phyloP scores from a whole-genome alignment of 2,329 filamentous ascomycete genomes.

The Colletotrichum musae region DNA sequence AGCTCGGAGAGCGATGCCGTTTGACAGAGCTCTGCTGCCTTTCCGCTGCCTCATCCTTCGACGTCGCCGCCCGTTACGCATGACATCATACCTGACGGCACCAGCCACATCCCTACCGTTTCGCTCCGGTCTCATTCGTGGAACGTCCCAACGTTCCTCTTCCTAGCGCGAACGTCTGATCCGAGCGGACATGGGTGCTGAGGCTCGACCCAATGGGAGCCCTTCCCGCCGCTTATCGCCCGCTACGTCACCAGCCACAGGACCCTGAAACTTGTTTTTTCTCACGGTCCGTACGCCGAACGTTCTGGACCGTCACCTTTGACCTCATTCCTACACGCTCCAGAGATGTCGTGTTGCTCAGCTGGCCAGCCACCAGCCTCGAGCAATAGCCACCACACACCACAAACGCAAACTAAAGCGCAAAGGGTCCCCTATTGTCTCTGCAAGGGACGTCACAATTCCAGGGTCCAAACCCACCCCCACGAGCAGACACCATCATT shows the following conservation, averaged over 20 bases:
- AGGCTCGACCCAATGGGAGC: conserved; percentile 34
- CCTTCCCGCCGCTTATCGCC: not conserved
- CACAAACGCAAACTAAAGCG: not conserved
- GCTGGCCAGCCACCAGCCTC: not conserved
- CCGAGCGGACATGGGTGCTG: conserved; percentile 27
- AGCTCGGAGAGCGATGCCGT: not conserved
- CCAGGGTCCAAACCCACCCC: conserved; percentile 15
- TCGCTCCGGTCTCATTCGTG: conserved; percentile 17
- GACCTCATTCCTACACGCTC: conserved; percentile 10
- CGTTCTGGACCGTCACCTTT: conserved; percentile 16
- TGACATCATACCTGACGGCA: conserved; percentile 29
- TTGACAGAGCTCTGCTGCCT: not conserved
- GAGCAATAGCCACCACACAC: not conserved
- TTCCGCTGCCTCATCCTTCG: not conserved
- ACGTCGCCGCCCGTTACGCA: not conserved
- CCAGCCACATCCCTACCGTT: conserved; percentile 29
- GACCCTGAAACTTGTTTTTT: conserved; percentile 38
- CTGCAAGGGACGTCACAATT: conserved; percentile 36
- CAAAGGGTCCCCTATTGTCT: not conserved
- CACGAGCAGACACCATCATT: not conserved
- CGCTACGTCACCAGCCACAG: conserved; percentile 41
- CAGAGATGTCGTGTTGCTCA: not conserved
- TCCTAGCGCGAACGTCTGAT: conserved; percentile 2
- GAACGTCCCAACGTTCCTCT: not conserved
- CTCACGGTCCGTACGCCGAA: not conserved